These are phyloP conservation scores for Cinnamomum chago DNA, from an alignment of 164 flowering plant species.

Conservation along the genomic window DNA sequence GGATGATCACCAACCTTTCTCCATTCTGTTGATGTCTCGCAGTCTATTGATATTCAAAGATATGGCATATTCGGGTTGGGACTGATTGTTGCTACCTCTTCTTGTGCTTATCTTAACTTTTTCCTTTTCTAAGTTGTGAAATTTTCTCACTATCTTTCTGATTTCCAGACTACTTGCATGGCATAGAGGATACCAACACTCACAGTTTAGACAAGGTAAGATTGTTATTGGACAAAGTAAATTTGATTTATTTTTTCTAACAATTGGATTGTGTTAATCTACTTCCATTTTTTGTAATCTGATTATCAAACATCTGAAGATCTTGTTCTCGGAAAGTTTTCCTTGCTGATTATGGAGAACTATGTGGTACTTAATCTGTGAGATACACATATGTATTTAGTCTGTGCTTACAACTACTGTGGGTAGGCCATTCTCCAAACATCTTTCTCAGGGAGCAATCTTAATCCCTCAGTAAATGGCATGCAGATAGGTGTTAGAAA, in stretches of 20 bases:
- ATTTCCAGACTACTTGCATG: conserved; percentile 79
- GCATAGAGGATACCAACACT: conserved; percentile 52
- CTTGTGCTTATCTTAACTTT: background rate
- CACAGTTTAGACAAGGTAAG: conserved; percentile 56
- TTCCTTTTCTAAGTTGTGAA: background rate
- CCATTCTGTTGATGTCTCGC: conserved; percentile 73
- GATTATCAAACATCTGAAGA: background rate
- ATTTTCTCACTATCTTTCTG: conserved; percentile 1
- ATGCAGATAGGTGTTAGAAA: too few relatives aligned
- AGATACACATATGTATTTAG: background rate
- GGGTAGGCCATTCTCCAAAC: background rate
- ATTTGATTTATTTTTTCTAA: background rate
- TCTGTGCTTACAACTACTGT: background rate
- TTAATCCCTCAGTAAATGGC: too few relatives aligned
- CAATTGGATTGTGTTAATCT: background rate
- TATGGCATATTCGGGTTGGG: conserved; percentile 63
- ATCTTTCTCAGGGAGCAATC: background rate
- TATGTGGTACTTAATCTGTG: background rate
- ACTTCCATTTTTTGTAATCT: background rate
- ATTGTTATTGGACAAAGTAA: background rate
- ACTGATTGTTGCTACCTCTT: background rate
- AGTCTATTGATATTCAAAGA: conserved; percentile 91
- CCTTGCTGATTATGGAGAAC: background rate
- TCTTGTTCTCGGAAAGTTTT: background rate
- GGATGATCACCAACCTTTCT: conserved; percentile 42